A percentile compares a stretch with the other conserved stretches of the same genome.
phyloP scores from a whole-genome alignment of 768 basidiomycete genomes.

The Brasilioporus rufonigricans region DNA sequence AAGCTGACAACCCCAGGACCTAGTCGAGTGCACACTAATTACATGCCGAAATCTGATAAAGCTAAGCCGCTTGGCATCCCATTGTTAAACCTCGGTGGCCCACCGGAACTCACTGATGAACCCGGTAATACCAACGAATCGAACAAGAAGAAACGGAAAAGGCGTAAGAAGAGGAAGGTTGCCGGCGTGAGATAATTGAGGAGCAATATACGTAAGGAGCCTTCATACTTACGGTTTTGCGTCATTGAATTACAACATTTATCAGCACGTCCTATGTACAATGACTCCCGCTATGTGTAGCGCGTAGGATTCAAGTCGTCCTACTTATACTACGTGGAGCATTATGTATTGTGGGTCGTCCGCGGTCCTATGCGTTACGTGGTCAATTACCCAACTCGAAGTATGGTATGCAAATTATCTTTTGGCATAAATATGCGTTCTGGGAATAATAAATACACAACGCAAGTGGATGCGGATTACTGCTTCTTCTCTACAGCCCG shows the following conservation, averaged over 20 bases:
- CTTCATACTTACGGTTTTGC: neutral
- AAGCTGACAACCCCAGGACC: neutral
- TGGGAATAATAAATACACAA: constrained; percentile 16
- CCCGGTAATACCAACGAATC: constrained; percentile 14
- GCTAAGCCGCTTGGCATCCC: constrained; percentile 31
- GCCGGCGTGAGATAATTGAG: constrained; percentile 18
- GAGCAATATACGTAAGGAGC: constrained; percentile 15
- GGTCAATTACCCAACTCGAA: neutral
- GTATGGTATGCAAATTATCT: constrained; percentile 6
- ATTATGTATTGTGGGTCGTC: neutral
- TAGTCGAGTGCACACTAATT: constrained; percentile 4
- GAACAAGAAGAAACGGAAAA: constrained; percentile 48
- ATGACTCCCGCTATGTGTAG: neutral
- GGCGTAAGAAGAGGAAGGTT: constrained; percentile 52
- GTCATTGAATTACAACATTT: neutral
- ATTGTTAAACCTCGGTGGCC: constrained; percentile 56
- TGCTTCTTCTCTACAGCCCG: constrained; percentile 7
- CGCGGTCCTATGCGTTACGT: neutral
- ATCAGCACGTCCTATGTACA: constrained; percentile 5
- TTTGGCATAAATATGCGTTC: constrained; percentile 21
- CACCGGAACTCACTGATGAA: constrained; percentile 30
- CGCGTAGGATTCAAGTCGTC: neutral
- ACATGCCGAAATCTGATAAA: constrained; percentile 9
- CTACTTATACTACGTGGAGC: neutral
- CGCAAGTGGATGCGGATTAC: constrained; percentile 3